Conservation (phyloP, 2,329 filamentous ascomycete species). For the Xylaria digitata region DNA sequence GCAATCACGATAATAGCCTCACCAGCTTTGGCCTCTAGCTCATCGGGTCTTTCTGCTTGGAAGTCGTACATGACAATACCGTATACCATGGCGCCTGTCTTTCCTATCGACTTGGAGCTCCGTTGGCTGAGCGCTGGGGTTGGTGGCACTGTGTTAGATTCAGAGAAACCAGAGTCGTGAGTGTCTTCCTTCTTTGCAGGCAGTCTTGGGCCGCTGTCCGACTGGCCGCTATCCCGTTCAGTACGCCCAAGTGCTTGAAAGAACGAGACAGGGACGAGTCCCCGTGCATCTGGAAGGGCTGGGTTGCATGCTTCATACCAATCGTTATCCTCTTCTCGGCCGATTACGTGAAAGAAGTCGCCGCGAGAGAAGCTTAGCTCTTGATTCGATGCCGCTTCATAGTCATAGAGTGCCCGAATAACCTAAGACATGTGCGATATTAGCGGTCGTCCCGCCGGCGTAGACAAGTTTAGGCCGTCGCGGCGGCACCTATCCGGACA, state of each 20-base stretch:
- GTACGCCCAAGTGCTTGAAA: constrained; percentile 94
- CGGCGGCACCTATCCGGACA: constrained; percentile 15
- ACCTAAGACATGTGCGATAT: constrained; percentile 68
- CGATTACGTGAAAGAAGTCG: constrained; percentile 98
- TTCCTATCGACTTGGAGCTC: constrained; percentile 63
- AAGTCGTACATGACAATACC: constrained; percentile 98
- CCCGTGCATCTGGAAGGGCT: constrained; percentile 83
- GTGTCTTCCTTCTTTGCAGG: constrained; percentile 69
- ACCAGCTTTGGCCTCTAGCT: constrained; percentile 92
- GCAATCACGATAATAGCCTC: constrained; percentile 99
- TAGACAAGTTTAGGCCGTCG: not conserved
- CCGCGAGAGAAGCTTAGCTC: constrained; percentile 93
- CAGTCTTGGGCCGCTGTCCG: constrained; percentile 64
- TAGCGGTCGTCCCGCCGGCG: constrained; percentile 36
- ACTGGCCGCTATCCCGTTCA: constrained; percentile 86
- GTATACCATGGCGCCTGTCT: constrained; percentile 87
- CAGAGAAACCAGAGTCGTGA: constrained; percentile 92
- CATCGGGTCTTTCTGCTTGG: constrained; percentile 92
- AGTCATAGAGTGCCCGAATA: constrained; percentile 96
- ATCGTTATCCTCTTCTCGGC: constrained; percentile 90
- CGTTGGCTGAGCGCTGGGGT: constrained; percentile 57
- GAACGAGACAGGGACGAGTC: constrained; percentile 91
- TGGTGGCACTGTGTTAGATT: constrained; percentile 54
- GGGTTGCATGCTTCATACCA: constrained; percentile 99
- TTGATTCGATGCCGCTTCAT: constrained; percentile 78